Conservation (phyloP, 371 early-diverging fungal genomes). For the Mortierella sp. region DNA sequence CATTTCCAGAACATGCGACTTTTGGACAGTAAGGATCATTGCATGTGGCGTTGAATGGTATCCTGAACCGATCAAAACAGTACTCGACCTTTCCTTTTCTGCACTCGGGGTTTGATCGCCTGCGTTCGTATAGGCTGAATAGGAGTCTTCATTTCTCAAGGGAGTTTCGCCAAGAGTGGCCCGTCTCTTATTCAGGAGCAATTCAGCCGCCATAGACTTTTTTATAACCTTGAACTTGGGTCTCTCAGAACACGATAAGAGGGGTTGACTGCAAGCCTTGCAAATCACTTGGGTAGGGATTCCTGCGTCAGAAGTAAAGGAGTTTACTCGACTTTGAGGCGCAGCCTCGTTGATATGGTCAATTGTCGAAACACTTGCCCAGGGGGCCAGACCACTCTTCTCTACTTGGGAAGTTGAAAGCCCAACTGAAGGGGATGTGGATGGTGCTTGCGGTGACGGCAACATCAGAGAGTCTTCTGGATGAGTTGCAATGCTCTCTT, state of each 20-base stretch:
- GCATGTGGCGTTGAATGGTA: neutral
- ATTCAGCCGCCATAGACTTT: constrained; percentile 28
- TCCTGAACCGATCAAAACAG: neutral
- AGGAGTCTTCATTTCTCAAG: neutral
- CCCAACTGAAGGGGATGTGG: neutral
- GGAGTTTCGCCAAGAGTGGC: neutral
- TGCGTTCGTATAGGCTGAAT: neutral
- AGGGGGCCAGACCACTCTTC: neutral
- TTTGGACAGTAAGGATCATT: constrained; percentile 9
- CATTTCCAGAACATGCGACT: constrained; percentile 14
- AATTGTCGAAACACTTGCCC: neutral
- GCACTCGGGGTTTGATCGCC: neutral
- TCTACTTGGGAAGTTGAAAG: neutral
- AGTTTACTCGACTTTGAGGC: neutral
- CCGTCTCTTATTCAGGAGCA: constrained; percentile 1
- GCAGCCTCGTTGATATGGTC: neutral
- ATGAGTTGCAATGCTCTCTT: no score
- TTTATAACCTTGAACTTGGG: constrained; percentile 32
- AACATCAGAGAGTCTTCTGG: no score
- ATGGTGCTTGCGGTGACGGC: neutral
- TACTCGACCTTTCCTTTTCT: neutral
- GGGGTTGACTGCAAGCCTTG: constrained; percentile 16
- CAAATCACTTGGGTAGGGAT: constrained; percentile 4
- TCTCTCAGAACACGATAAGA: constrained; percentile 18
- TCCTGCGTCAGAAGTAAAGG: neutral